Evolutionary conservation across 257 asterid species (phyloP).

Genomic region (Leonotis leonurus): DNA sequence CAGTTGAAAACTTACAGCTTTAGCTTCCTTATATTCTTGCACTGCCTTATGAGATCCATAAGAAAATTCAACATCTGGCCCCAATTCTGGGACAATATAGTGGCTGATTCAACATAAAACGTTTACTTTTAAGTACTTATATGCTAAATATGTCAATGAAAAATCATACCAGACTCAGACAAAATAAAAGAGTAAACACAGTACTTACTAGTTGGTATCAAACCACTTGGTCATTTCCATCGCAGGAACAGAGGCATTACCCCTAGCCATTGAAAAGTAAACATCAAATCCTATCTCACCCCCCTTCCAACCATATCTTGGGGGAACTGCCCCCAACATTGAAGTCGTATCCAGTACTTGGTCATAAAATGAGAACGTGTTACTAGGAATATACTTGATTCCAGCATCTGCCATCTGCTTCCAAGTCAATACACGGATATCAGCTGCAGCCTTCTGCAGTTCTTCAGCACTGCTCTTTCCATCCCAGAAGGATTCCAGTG

Average conservation of each 20-base stretch:
- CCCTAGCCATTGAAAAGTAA: conserved; percentile 91
- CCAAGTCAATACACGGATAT: conserved; percentile 62
- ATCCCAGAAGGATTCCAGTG: conserved; percentile 82
- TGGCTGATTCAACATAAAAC: conserved; percentile 41
- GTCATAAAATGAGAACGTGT: conserved; percentile 78
- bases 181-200: not conserved
- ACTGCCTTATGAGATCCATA: conserved; percentile 83
- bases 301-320: conserved; percentile 65
- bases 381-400: conserved; percentile 77
- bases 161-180: not conserved
- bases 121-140: not conserved
- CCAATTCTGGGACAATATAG: conserved; percentile 79
- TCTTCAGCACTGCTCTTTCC: conserved; percentile 61
- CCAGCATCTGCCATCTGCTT: conserved; percentile 81
- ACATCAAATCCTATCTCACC: conserved; percentile 63
- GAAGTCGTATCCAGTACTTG: conserved; percentile 76
- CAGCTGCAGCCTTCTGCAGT: conserved; percentile 56
- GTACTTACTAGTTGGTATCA: conserved; percentile 83
- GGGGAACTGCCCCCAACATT: conserved; percentile 79
- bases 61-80: conserved; percentile 54
- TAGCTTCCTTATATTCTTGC: conserved; percentile 80
- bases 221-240: conserved; percentile 98
- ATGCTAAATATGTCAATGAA: not conserved
- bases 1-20: conserved; percentile 31
- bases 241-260: conserved; percentile 80